Conservation (phyloP, 441 rosid genomes). For the Eutrema salsugineum region DNA sequence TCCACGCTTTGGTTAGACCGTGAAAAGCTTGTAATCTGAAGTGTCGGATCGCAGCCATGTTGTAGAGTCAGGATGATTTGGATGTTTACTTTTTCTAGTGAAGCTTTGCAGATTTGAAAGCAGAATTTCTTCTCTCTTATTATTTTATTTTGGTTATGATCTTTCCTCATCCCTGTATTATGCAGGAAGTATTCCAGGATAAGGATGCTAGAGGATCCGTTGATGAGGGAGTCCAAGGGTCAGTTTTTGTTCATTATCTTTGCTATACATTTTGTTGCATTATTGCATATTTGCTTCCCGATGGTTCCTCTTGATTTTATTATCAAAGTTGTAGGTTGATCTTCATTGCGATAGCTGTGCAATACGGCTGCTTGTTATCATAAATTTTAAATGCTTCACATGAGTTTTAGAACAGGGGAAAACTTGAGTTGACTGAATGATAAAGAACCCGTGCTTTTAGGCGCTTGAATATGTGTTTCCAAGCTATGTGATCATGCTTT, state of each 20-base stretch:
- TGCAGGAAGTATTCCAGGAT: constrained; percentile 74
- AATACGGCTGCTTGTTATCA: not conserved
- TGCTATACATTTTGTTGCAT: not conserved
- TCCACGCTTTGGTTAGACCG: not conserved
- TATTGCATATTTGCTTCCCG: not conserved
- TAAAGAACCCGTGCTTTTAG: not conserved
- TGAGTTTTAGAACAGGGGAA: not conserved
- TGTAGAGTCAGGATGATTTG: not conserved
- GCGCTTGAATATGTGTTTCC: not conserved
- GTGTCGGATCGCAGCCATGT: not conserved
- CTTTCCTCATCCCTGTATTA: not conserved
- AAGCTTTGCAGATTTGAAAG: not conserved
- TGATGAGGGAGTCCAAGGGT: constrained; percentile 44
- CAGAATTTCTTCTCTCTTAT: not conserved
- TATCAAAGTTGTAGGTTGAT: not conserved
- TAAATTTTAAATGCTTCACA: not conserved
- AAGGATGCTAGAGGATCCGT: constrained; percentile 42
- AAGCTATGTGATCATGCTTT: not conserved
- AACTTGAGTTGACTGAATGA: not conserved
- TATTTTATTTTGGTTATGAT: not conserved
- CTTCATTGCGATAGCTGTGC: not conserved
- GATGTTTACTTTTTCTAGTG: not conserved
- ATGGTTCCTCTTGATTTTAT: not conserved
- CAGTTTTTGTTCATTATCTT: constrained; percentile 32
- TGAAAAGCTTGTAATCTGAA: constrained; percentile 1